Base-by-base conservation (phyloP, 352 stramenopile species). In the Poterioochromonas sp. region DNA sequence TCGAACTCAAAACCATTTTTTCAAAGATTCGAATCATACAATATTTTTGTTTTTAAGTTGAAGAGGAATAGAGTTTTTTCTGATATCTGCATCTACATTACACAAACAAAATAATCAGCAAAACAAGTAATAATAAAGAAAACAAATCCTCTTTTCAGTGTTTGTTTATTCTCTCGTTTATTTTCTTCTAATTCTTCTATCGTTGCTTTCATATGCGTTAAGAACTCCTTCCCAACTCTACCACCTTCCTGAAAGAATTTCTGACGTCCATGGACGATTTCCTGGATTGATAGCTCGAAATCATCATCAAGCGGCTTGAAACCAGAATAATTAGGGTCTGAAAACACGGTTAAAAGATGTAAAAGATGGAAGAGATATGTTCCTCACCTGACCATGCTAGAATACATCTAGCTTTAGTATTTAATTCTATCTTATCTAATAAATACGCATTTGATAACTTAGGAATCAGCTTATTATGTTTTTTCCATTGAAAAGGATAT, bases 361-460 rank as follows among this genome's bases (percentile, higher is more conserved):
- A 43, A n/a, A 47, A 18, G 29, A 5, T 18, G 35, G 18, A 49
- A 8, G 32, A 18, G 32, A 63, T n/a, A 71, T 43, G 1, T 34
- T 44, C 15, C 62, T 44, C 40, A 71, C 62, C 62, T 49, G 39
- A 49, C 62, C 62, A 71, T 44, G 62, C 62, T 34, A 71, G 32
- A 15, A 71, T 29, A 71, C 62, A 71, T 49, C 62, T 43, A 18
- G 39, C 8, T 32, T 47, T 71, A 43, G 35, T 29, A 32, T 71
- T 71, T 26, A 71, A 44, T 32, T 71, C 62, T 49, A 71, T 8
- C 40, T 43, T 49, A 44, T 71, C 62, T 32, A 71, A 44, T 20
- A 71, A 32, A 44, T 71, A 71, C 2, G 62, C 40, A 26, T 49
- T 71, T 29, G 15, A 37, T 8, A 26, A 34, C 34, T 71, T 71